Evolutionary conservation across 1,284 basidiomycete genomes (phyloP).

Genomic region (Trametes sp.): DNA sequence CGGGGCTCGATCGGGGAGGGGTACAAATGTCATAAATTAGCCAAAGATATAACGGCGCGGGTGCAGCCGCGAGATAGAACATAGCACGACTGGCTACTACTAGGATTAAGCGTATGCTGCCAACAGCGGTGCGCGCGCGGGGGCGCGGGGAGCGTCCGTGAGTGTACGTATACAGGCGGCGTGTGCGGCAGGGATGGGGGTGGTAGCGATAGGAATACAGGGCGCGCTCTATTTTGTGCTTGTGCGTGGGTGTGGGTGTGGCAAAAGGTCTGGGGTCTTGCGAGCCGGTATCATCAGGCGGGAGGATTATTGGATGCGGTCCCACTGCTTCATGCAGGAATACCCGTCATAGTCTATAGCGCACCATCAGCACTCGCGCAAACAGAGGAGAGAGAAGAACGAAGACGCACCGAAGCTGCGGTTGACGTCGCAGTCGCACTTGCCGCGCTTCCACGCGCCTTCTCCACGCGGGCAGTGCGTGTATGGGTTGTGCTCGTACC

Average conservation of each 20-base stretch:
- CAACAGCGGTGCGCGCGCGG: too few relatives aligned
- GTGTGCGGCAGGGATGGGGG: not conserved
- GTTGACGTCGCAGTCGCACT: slow-evolving; percentile 51
- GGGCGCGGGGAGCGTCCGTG: not conserved
- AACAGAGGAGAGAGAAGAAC: not conserved
- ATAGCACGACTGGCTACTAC: not conserved
- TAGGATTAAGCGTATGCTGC: not conserved
- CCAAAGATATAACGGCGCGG: not conserved
- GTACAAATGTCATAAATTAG: not conserved
- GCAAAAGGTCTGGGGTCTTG: too few relatives aligned
- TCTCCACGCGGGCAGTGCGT: slow-evolving; percentile 58
- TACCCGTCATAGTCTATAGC: slow-evolving; percentile 55
- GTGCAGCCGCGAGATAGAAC: not conserved
- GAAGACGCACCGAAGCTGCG: slow-evolving; percentile 54
- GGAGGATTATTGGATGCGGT: slow-evolving; percentile 29
- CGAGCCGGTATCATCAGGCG: not conserved
- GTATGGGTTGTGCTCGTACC: slow-evolving; percentile 61
- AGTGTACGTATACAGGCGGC: not conserved
- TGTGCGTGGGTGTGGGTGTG: not conserved
- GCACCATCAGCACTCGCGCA: not conserved
- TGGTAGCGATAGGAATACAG: not conserved
- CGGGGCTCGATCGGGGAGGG: too few relatives aligned
- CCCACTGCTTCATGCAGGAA: slow-evolving; percentile 59
- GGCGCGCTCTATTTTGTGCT: not conserved
- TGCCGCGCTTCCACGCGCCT: slow-evolving; percentile 51